phyloP scores from a whole-genome alignment of 768 basidiomycete species.

The Boletus fagicola region DNA sequence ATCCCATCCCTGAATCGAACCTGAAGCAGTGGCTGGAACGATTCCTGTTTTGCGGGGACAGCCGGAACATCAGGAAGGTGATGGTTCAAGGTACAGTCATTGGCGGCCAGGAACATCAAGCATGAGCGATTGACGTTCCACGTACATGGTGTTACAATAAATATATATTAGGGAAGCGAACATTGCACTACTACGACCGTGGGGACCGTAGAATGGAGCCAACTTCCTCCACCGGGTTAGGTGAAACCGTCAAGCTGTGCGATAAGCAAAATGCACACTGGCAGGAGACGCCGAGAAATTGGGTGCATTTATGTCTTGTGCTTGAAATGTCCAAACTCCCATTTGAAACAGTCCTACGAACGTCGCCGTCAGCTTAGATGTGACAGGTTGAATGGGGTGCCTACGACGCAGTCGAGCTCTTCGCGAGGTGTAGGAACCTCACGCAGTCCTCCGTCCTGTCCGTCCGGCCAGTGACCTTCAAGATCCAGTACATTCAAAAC shows the following conservation, averaged over 20 bases:
- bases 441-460: constrained; percentile 36
- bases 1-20: constrained; percentile 31
- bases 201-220: not conserved
- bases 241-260: constrained; percentile 3
- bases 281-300: not conserved
- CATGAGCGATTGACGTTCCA: constrained; percentile 4
- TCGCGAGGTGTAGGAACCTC: constrained; percentile 57
- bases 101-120: constrained; percentile 57
- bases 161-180: not conserved
- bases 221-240: not conserved
- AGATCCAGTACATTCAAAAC: constrained; percentile 53
- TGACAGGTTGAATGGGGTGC: constrained; percentile 16
- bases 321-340: constrained; percentile 63
- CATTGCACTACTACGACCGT: constrained; percentile 2
- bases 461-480: constrained; percentile 42
- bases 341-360: constrained; percentile 70
- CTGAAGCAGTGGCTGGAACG: constrained; percentile 68
- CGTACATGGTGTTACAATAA: constrained; percentile 6
- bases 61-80: constrained; percentile 77
- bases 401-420: constrained; percentile 64
- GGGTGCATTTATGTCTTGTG: constrained; percentile 2
- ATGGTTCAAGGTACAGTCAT: constrained; percentile 81
- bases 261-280: not conserved
- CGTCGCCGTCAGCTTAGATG: not conserved
- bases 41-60: constrained; percentile 85